phyloP scores from a whole-genome alignment of 2,329 filamentous ascomycete genomes.

The Paecilomyces formosus region DNA sequence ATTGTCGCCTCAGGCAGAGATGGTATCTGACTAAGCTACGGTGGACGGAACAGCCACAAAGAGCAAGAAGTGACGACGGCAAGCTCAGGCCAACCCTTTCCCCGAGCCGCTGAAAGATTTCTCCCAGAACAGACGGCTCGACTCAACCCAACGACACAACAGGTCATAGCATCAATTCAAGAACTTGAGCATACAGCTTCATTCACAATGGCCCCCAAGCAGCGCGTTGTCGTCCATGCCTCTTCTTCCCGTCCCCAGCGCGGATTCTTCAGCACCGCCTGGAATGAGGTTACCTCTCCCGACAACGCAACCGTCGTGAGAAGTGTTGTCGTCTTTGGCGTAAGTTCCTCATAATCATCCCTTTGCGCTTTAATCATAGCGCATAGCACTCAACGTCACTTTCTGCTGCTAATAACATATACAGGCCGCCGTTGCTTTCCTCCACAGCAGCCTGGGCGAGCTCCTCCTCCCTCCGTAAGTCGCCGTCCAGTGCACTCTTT shows the following conservation, averaged over 20 bases:
- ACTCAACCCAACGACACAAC: background rate
- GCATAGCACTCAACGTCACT: background rate
- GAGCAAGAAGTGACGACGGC: background rate
- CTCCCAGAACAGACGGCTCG: background rate
- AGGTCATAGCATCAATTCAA: background rate
- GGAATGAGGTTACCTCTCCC: constrained; percentile 55
- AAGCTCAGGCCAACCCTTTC: background rate
- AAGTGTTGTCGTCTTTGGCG: constrained; percentile 61
- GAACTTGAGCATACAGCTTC: background rate
- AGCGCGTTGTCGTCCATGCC: constrained; percentile 47
- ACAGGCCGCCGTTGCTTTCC: constrained; percentile 58
- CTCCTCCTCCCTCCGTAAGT: constrained; percentile 56
- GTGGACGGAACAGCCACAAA: background rate
- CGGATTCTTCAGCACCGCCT: constrained; percentile 52
- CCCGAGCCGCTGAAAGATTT: background rate
- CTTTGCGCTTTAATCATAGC: constrained; percentile 1
- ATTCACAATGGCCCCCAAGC: constrained; percentile 56
- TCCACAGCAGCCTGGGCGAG: constrained; percentile 62
- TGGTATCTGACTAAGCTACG: background rate
- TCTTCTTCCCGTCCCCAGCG: constrained; percentile 34
- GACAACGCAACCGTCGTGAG: constrained; percentile 64
- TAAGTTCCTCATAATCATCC: constrained; percentile 35
- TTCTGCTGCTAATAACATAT: constrained; percentile 8
- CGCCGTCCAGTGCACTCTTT: background rate
- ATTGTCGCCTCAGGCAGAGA: too few species aligned